Evolutionary conservation across 495 filamentous ascomycete genomes (phyloP).

Genomic region (Neurospora cerealis): DNA sequence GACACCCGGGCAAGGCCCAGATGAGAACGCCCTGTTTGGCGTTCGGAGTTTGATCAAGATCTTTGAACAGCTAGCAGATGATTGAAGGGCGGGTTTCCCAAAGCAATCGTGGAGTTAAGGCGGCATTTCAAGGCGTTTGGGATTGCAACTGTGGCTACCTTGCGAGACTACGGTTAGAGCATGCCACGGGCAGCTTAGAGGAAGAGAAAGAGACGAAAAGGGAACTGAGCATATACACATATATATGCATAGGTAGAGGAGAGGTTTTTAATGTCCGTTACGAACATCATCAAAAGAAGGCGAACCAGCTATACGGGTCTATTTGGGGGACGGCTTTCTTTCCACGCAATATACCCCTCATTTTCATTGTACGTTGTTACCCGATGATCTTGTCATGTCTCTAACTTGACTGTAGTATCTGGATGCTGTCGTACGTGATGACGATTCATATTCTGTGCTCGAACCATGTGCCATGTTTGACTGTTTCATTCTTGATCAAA

Average conservation of each 20-base stretch:
- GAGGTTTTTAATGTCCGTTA: not conserved
- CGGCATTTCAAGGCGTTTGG: not conserved
- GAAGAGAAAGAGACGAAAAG: not conserved
- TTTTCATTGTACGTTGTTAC: not conserved
- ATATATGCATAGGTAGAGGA: not conserved
- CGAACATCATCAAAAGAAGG: not conserved
- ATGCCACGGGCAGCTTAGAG: not conserved
- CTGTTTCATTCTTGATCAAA: not conserved
- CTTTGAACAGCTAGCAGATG: slow-evolving; percentile 46
- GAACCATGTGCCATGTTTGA: not conserved
- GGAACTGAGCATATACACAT: not conserved
- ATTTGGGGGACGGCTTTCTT: not conserved
- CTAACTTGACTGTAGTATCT: not conserved
- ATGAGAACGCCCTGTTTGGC: slow-evolving; percentile 74
- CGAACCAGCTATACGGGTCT: not conserved
- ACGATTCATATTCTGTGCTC: not conserved
- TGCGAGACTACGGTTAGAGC: not conserved
- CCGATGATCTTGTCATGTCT: not conserved
- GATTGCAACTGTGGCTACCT: not conserved
- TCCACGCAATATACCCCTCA: not conserved
- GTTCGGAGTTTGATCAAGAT: slow-evolving; percentile 64
- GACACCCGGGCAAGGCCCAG: slow-evolving; percentile 75
- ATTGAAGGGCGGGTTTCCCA: not conserved
- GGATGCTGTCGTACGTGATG: not conserved
- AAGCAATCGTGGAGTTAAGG: not conserved